phyloP scores from a whole-genome alignment of 352 stramenopile species.

The Pythium rishiriense region DNA sequence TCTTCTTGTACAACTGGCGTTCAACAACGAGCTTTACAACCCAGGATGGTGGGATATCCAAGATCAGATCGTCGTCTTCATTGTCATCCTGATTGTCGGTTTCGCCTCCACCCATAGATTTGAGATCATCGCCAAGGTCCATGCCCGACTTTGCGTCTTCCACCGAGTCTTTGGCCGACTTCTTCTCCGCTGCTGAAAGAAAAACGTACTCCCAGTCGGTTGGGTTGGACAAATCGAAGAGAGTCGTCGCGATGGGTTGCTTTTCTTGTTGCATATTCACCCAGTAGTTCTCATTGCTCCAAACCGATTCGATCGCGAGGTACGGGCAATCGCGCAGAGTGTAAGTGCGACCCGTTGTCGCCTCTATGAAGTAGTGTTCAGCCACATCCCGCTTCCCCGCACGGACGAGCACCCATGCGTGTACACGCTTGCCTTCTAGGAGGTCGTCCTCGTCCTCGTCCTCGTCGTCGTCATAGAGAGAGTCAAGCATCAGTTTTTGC shows the following conservation, averaged over 20 bases:
- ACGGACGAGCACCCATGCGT: constrained; percentile 93
- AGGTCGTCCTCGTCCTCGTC: constrained; percentile 81
- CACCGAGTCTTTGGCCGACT: constrained; percentile 42
- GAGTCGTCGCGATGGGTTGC: constrained; percentile 58
- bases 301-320: constrained; percentile 85
- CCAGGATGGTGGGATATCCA: constrained; percentile 88
- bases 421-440: constrained; percentile 72
- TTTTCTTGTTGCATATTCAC: constrained; percentile 90
- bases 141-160: constrained; percentile 51
- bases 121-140: constrained; percentile 61
- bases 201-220: constrained; percentile 93
- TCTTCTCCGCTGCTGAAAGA: constrained; percentile 71
- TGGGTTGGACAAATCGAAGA: constrained; percentile 83
- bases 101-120: constrained; percentile 43
- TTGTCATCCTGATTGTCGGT: constrained; percentile 59
- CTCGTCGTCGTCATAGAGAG: constrained; percentile 58
- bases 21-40: constrained; percentile 76
- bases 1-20: constrained; percentile 70
- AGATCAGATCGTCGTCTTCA: constrained; percentile 64
- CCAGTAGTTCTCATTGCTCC: constrained; percentile 96
- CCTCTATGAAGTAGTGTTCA: constrained; percentile 91
- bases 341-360: constrained; percentile 90
- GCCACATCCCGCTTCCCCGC: constrained; percentile 87
- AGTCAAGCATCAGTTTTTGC: constrained; percentile 39
- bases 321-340: constrained; percentile 82